phyloP scores from a whole-genome alignment of 2,329 filamentous ascomycete species.

The Penicillium sp. region DNA sequence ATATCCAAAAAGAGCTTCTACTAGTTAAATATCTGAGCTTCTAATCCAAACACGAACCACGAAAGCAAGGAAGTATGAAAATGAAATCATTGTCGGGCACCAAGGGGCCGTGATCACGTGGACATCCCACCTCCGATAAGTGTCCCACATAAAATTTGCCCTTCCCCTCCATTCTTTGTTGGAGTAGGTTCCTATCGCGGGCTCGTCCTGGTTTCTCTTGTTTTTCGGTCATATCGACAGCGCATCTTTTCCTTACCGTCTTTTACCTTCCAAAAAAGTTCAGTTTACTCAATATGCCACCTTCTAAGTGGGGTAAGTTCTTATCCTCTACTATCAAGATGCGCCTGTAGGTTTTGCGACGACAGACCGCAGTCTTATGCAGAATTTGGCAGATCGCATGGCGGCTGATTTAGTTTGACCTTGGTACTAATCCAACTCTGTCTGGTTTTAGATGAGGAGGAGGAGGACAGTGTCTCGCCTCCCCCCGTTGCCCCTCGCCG shows the following conservation, averaged over 20 bases:
- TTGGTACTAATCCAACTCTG: constrained; percentile 8
- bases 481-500: constrained; percentile 51
- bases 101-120: constrained; percentile 21
- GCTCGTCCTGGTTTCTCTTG: constrained; percentile 11
- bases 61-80: background rate
- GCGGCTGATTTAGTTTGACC: background rate
- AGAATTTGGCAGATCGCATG: background rate
- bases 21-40: background rate
- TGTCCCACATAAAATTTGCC: constrained; percentile 33
- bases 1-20: constrained; percentile 1
- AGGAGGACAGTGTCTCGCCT: constrained; percentile 53
- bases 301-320: constrained; percentile 51
- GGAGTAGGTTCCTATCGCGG: constrained; percentile 18
- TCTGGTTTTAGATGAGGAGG: constrained; percentile 29
- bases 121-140: constrained; percentile 19
- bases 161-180: constrained; percentile 22
- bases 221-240: constrained; percentile 12
- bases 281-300: constrained; percentile 40
- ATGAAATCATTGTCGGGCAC: constrained; percentile 17
- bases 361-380: background rate
- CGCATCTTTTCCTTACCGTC: constrained; percentile 8
- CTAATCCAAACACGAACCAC: background rate
- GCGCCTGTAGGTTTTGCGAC: constrained; percentile 1
- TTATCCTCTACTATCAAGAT: constrained; percentile 15
- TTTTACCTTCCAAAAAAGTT: constrained; percentile 2